Base-by-base conservation (phyloP, 805 yeast species). In the Vanderwaltozyma polyspora region DNA sequence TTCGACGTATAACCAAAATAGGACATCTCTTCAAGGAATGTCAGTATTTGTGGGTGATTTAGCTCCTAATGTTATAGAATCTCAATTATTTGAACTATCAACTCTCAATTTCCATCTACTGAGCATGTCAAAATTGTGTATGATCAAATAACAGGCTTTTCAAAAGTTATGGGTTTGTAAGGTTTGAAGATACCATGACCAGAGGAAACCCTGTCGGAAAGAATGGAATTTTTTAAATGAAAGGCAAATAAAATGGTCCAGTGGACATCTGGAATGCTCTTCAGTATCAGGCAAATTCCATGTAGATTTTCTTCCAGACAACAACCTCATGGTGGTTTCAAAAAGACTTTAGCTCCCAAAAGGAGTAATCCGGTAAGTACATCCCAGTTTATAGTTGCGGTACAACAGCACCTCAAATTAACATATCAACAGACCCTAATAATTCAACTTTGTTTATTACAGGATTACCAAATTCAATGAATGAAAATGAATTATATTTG, bases 141-240 rank as follows among this genome's bases (percentile, higher is more conserved):
- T 32, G 95, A 86, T 55, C 76, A 74, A 25, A 52, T 58, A 10
- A 76, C 94, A 78, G 79, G 21, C 67, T 67, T 32, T 72, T 89
- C 6, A 76, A 82, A 50, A 94, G 95, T 10, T 86, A 80, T 57
- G 96, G 95, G 2, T 87, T 87, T 62, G 83, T 85, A n/a, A 74
- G 83, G 41, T 85, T 86, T 52, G 49, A 66, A 24, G 68, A 68
- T 38, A 76, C 72, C 40, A n/a, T n/a, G n/a, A n/a, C n/a, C n/a
- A n/a, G n/a, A n/a, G n/a, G n/a, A n/a, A n/a, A n/a, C n/a, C n/a
- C n/a, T n/a, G n/a, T n/a, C n/a, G n/a, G n/a, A n/a, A n/a, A n/a
- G n/a, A n/a, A n/a, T n/a, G n/a, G n/a, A n/a, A n/a, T n/a, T 62
- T 73, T 26, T 58, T 85, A 29, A 77, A 79, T n/a, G n/a, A n/a